phyloP scores from a whole-genome alignment of 2,329 filamentous ascomycete genomes.

The Beauveria sp. region DNA sequence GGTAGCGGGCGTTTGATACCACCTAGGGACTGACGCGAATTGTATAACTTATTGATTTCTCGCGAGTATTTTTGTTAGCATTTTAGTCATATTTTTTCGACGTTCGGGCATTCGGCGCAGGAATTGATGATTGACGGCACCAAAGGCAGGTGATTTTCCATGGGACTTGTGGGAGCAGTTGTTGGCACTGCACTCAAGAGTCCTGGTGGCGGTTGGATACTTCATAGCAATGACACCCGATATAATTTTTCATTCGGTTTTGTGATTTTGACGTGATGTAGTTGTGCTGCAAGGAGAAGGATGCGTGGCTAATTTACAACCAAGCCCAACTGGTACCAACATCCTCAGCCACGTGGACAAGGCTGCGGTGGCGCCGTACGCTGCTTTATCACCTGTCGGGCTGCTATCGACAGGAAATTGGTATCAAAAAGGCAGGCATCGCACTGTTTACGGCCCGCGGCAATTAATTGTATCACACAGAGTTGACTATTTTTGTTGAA shows the following conservation, averaged over 20 bases:
- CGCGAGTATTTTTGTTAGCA: not conserved
- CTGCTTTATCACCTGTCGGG: not conserved
- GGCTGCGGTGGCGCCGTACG: not conserved
- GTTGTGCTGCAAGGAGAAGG: not conserved
- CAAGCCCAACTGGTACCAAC: not conserved
- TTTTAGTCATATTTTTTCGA: not conserved
- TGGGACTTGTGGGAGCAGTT: not conserved
- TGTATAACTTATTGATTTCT: conserved; percentile 5
- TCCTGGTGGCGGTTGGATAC: not conserved
- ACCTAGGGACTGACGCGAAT: not conserved
- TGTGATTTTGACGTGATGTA: not conserved
- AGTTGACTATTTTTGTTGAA: not conserved
- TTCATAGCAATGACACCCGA: conserved; percentile 12
- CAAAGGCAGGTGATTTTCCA: not conserved
- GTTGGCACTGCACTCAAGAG: not conserved
- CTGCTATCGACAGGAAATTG: not conserved
- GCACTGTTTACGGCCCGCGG: too few species aligned
- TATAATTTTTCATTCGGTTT: not conserved
- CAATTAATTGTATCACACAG: too few species aligned
- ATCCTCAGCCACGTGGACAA: not conserved
- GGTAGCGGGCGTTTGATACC: not conserved
- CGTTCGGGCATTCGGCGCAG: not conserved
- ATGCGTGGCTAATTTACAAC: not conserved
- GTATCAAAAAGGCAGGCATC: too few species aligned
- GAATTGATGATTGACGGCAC: not conserved